These are phyloP conservation scores for Diplocarpon mali DNA, from an alignment of 2,329 filamentous ascomycete genomes.

Conservation along the genomic window DNA sequence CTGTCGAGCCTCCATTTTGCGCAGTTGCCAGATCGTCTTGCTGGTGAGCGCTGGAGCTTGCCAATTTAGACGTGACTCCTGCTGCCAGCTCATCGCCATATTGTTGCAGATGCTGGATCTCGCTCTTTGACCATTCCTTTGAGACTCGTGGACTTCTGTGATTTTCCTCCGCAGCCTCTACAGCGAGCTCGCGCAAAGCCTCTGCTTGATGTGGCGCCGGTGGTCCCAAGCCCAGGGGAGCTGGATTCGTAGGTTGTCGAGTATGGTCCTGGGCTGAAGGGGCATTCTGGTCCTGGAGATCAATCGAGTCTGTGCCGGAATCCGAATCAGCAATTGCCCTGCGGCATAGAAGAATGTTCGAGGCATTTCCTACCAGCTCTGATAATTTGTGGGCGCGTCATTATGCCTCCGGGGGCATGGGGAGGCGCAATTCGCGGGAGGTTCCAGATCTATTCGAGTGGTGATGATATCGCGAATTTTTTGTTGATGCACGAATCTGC, in stretches of 20 bases:
- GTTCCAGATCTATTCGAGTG: neutral
- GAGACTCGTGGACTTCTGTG: constrained; percentile 51
- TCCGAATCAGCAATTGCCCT: constrained; percentile 19
- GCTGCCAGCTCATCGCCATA: constrained; percentile 35
- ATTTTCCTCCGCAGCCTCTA: constrained; percentile 66
- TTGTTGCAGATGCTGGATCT: constrained; percentile 20
- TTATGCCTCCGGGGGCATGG: constrained; percentile 25
- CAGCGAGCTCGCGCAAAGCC: constrained; percentile 67
- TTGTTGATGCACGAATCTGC: constrained; percentile 15
- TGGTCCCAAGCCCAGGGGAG: constrained; percentile 39
- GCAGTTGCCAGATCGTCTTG: constrained; percentile 49
- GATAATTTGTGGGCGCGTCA: constrained; percentile 46
- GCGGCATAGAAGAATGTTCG: constrained; percentile 2
- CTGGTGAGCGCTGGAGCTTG: constrained; percentile 31
- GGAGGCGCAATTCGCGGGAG: neutral
- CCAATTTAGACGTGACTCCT: constrained; percentile 32
- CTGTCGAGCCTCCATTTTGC: constrained; percentile 47
- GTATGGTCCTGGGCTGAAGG: constrained; percentile 79
- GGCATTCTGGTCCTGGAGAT: constrained; percentile 74
- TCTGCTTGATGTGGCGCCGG: constrained; percentile 69
- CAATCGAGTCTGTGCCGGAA: constrained; percentile 65
- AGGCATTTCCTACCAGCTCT: constrained; percentile 37
- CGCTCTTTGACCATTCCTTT: constrained; percentile 35
- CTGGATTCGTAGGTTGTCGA: constrained; percentile 39
- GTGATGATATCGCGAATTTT: constrained; percentile 4